Conservation (phyloP, 2,329 filamentous ascomycete genomes). For the Penicillium digitatum region DNA sequence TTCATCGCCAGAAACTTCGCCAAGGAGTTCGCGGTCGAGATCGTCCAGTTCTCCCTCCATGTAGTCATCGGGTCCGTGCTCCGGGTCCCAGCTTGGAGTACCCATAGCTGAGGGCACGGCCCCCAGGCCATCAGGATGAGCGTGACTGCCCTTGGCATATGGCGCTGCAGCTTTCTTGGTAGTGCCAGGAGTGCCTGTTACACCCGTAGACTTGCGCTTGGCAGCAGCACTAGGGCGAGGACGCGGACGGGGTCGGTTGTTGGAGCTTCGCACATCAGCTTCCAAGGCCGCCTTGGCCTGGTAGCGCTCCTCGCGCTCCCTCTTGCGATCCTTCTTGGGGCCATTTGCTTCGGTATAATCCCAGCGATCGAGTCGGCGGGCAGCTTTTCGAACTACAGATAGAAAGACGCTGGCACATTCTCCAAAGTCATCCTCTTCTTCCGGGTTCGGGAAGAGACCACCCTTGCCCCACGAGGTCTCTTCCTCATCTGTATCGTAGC, state of each 20-base stretch:
- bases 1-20: conserved; percentile 37
- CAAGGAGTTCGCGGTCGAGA: conserved; percentile 37
- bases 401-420: conserved; percentile 46
- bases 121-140: conserved; percentile 18
- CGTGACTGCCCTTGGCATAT: conserved; percentile 27
- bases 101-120: conserved; percentile 17
- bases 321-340: conserved; percentile 37
- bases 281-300: conserved; percentile 26
- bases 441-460: conserved; percentile 40
- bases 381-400: conserved; percentile 42
- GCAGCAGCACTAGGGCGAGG: conserved; percentile 22
- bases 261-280: conserved; percentile 21
- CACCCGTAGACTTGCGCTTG: conserved; percentile 30
- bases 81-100: conserved; percentile 25
- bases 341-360: conserved; percentile 43
- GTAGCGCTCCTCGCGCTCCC: conserved; percentile 38
- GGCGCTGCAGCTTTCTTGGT: conserved; percentile 22
- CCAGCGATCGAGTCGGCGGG: conserved; percentile 45
- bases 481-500: conserved; percentile 48
- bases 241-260: conserved; percentile 19
- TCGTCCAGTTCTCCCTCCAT: conserved; percentile 38
- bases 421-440: conserved; percentile 47
- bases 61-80: conserved; percentile 25
- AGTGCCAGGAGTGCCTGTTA: conserved; percentile 17
- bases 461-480: conserved; percentile 42